Evolutionary conservation across 495 filamentous ascomycete species (phyloP).

Genomic region (Penicillium verhagenii): DNA sequence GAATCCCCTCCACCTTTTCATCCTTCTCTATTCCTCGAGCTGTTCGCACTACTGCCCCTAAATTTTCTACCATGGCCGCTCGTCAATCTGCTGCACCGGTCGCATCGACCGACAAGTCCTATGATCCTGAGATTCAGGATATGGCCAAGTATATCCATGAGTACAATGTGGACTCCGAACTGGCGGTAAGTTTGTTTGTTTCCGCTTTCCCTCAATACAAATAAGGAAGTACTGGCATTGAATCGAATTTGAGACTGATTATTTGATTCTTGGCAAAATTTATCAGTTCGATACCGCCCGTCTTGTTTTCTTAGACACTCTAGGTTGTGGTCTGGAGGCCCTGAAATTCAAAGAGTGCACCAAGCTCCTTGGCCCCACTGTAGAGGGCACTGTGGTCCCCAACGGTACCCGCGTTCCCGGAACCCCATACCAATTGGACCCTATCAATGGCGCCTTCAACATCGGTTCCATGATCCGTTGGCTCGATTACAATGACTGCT

Average conservation of each 20-base stretch:
- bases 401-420: constrained; percentile 91
- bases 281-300: constrained; percentile 93
- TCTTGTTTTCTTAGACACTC: constrained; percentile 88
- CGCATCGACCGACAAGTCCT: constrained; percentile 50
- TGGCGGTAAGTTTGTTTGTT: constrained; percentile 68
- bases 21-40: constrained; percentile 17
- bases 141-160: constrained; percentile 93
- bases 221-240: neutral
- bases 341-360: constrained; percentile 94
- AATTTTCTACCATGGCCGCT: constrained; percentile 50
- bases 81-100: constrained; percentile 41
- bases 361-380: constrained; percentile 91
- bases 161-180: constrained; percentile 83
- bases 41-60: constrained; percentile 18
- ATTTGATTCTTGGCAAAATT: neutral
- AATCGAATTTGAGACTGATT: neutral
- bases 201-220: neutral
- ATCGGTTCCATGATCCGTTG: constrained; percentile 97
- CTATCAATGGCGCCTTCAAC: constrained; percentile 95
- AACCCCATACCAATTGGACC: constrained; percentile 91
- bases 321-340: constrained; percentile 94
- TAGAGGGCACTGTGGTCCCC: constrained; percentile 87
- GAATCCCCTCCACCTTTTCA: constrained; percentile 27
- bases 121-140: constrained; percentile 90
- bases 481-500: constrained; percentile 99